Percentiles rank a stretch among this genome's conserved stretches.
Evolutionary conservation across 78 protist species (phyloP).

Genomic region (Polysphondylium violaceum): DNA sequence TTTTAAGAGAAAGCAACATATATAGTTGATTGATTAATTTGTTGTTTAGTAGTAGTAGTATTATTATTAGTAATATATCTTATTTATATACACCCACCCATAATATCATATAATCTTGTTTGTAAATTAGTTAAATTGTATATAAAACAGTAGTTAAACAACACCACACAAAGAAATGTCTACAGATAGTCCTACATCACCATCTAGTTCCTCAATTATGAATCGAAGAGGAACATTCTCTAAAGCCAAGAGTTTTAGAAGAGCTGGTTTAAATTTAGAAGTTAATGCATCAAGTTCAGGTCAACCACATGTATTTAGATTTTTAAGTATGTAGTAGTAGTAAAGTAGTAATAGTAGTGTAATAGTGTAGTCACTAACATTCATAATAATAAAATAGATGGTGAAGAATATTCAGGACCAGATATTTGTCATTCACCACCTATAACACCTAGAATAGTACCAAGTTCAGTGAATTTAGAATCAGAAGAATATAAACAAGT

Average conservation of each 20-base stretch:
- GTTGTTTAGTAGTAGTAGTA: not conserved
- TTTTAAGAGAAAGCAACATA: too few species aligned
- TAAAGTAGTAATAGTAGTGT: not conserved
- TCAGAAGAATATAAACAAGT: constrained; percentile 57
- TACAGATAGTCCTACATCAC: constrained; percentile 12
- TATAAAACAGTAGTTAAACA: too few species aligned
- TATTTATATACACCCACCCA: not conserved
- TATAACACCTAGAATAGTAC: constrained; percentile 31
- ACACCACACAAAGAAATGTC: constrained; percentile 2
- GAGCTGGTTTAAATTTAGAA: constrained; percentile 49
- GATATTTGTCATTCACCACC: constrained; percentile 52
- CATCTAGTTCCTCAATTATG: too few species aligned
- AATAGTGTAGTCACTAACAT: not conserved
- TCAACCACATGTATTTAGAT: constrained; percentile 53
- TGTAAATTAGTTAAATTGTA: too few species aligned
- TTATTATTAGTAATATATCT: not conserved
- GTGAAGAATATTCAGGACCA: constrained; percentile 80
- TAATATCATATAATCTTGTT: too few species aligned
- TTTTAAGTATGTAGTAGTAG: constrained; percentile 36
- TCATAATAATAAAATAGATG: constrained; percentile 14
- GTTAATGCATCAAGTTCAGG: not conserved
- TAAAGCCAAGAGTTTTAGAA: constrained; percentile 78
- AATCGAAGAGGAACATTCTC: constrained; percentile 72
- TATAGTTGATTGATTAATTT: too few species aligned
- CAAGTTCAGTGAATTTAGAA: constrained; percentile 13